Evolutionary conservation across 345 rosid genomes (phyloP).

Genomic region (Gossypium australe): DNA sequence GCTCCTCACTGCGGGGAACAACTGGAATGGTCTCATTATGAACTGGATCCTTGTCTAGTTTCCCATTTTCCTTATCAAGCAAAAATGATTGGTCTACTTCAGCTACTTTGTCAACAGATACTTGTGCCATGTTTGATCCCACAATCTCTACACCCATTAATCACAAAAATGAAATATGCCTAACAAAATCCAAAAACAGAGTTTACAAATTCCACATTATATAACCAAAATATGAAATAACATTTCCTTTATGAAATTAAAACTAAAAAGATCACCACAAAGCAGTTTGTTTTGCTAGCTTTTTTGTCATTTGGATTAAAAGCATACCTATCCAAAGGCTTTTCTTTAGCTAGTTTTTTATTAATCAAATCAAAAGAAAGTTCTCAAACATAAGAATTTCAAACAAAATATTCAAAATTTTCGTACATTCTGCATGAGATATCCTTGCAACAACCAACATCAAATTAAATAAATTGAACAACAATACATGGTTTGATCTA

Average conservation of each 20-base stretch:
- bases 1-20: conserved; percentile 54
- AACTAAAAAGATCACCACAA: neutral
- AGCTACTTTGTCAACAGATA: conserved; percentile 39
- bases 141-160: conserved; percentile 79
- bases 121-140: conserved; percentile 64
- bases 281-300: neutral
- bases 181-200: conserved; percentile 12
- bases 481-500: neutral
- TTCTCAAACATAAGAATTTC: neutral
- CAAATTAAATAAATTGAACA: neutral
- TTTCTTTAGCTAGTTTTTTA: neutral
- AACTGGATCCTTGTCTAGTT: conserved; percentile 37
- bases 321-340: neutral
- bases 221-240: neutral
- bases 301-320: neutral
- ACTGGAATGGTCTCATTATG: conserved; percentile 38
- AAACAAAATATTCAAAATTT: neutral
- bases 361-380: neutral
- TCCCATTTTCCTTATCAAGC: conserved; percentile 46
- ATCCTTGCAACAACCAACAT: neutral
- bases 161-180: conserved; percentile 18
- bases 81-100: conserved; percentile 28
- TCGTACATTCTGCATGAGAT: neutral
- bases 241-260: neutral
- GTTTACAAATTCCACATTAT: neutral